A percentile compares a stretch with the other conserved stretches of the same genome.
These are phyloP conservation scores for Phoenix roebelenii DNA, from an alignment of 176 grass and related monocot species.

Conservation along the genomic window DNA sequence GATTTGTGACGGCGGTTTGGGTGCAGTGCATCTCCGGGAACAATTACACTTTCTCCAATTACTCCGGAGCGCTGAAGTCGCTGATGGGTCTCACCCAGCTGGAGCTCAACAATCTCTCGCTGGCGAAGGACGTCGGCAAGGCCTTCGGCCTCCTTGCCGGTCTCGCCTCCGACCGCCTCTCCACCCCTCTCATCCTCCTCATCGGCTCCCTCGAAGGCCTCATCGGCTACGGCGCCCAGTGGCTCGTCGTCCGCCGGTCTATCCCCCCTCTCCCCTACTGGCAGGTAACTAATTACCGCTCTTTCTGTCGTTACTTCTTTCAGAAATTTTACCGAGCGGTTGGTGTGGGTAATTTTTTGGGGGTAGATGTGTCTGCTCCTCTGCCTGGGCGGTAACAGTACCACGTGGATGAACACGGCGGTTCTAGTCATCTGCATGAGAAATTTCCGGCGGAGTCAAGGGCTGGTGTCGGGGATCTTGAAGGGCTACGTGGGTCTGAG, in stretches of 20 bases:
- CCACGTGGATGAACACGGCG: slow-evolving; percentile 99
- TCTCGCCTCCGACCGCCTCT: slow-evolving; percentile 73
- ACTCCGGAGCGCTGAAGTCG: slow-evolving; percentile 70
- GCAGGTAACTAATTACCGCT: slow-evolving; percentile 25
- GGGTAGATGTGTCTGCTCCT: slow-evolving; percentile 86
- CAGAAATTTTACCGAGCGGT: slow-evolving; percentile 3
- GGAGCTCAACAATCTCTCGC: slow-evolving; percentile 86
- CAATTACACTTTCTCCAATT: slow-evolving; percentile 99
- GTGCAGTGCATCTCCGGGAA: slow-evolving; percentile 99
- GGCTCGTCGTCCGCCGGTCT: slow-evolving; percentile 56
- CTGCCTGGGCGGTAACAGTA: slow-evolving; percentile 92
- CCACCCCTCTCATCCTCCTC: slow-evolving; percentile 77
- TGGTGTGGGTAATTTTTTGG: not conserved
- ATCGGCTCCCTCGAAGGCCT: slow-evolving; percentile 79
- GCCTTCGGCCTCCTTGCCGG: slow-evolving; percentile 88
- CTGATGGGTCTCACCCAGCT: slow-evolving; percentile 90
- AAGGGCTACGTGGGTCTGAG: slow-evolving; percentile 93
- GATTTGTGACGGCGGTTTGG: slow-evolving; percentile 87
- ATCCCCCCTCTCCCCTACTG: slow-evolving; percentile 75
- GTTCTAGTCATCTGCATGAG: slow-evolving; percentile 97
- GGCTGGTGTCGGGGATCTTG: slow-evolving; percentile 65
- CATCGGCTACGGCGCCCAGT: slow-evolving; percentile 85
- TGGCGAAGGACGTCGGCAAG: slow-evolving; percentile 98
- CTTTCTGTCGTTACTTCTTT: not conserved
- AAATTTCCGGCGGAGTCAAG: slow-evolving; percentile 79